Evolutionary conservation across 75 land plant genomes (phyloP).

Genomic region (Picea glauca): DNA sequence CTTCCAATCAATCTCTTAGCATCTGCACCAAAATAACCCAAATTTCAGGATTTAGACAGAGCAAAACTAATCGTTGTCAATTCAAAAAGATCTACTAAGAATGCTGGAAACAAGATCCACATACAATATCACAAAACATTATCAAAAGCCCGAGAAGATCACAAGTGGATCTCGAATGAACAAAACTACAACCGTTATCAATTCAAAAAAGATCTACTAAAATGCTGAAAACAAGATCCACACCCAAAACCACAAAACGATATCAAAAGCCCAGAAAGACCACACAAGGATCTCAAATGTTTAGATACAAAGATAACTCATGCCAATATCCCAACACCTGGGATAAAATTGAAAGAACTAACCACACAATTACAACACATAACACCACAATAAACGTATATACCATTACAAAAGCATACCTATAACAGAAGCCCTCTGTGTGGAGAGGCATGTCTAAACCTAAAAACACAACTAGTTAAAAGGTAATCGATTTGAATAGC

Average conservation of each 20-base stretch:
- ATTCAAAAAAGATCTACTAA: not conserved
- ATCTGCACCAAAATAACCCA: conserved; percentile 14
- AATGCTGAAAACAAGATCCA: not conserved
- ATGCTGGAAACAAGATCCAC: not conserved
- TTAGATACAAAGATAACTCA: not conserved
- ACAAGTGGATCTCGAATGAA: not conserved
- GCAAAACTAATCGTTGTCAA: not conserved
- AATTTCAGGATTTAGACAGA: not conserved
- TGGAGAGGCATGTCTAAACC: too few species aligned
- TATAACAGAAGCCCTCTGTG: too few species aligned
- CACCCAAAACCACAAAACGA: not conserved
- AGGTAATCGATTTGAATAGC: too few species aligned
- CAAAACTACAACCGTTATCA: not conserved
- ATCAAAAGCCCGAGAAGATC: not conserved
- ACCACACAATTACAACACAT: too few species aligned
- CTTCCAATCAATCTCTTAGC: conserved; percentile 39
- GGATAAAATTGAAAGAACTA: too few species aligned
- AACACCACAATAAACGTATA: too few species aligned
- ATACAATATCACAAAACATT: not conserved
- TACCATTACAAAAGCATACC: too few species aligned
- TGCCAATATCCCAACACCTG: not conserved
- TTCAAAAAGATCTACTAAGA: not conserved
- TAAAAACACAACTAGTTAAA: too few species aligned
- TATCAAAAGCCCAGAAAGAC: not conserved
- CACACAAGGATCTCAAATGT: not conserved